phyloP scores from a whole-genome alignment of 2,329 filamentous ascomycete genomes.

The Colletotrichum navitas region DNA sequence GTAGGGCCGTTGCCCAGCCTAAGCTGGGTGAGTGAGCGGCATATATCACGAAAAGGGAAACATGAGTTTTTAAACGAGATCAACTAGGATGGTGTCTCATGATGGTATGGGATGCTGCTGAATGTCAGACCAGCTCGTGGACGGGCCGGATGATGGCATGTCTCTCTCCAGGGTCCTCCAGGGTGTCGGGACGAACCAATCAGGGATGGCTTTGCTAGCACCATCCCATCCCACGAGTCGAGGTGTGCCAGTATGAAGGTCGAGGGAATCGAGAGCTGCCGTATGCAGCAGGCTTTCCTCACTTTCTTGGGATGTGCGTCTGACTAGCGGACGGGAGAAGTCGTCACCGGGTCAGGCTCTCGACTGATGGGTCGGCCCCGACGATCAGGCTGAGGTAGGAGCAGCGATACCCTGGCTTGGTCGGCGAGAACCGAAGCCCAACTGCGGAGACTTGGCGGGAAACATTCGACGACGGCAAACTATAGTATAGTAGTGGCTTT shows the following conservation, averaged over 20 bases:
- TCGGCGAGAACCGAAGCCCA: conserved; percentile 26
- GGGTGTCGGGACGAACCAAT: conserved; percentile 25
- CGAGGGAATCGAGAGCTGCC: neutral
- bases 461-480: neutral
- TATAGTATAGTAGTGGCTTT: neutral
- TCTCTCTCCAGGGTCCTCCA: conserved; percentile 22
- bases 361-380: conserved; percentile 28
- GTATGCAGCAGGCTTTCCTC: neutral
- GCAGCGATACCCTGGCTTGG: conserved; percentile 26
- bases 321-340: conserved; percentile 14
- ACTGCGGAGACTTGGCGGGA: conserved; percentile 34
- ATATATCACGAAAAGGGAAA: conserved; percentile 5
- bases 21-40: neutral
- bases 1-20: neutral
- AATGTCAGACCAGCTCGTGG: conserved; percentile 25
- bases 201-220: conserved; percentile 5
- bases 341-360: conserved; percentile 19
- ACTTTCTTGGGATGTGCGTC: conserved; percentile 6
- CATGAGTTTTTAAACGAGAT: conserved; percentile 2
- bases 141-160: conserved; percentile 31
- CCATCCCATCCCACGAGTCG: neutral
- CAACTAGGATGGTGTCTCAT: conserved; percentile 29
- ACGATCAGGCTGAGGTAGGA: conserved; percentile 34
- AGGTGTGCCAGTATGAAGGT: neutral
- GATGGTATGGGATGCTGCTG: conserved; percentile 31